phyloP scores from a whole-genome alignment of 2,329 filamentous ascomycete genomes.

The Pestalotiopsis sp. region DNA sequence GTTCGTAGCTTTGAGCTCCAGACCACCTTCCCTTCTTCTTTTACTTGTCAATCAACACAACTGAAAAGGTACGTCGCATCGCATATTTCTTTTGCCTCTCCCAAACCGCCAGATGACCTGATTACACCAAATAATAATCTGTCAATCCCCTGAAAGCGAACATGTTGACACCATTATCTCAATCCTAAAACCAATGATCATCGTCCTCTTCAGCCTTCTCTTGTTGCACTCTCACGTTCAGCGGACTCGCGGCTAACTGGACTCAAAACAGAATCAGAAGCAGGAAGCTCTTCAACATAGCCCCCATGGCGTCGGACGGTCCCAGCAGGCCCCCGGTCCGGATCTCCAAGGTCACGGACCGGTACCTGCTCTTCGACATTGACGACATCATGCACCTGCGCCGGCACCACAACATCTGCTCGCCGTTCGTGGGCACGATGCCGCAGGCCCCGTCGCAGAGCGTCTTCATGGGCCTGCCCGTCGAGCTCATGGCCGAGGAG shows the following conservation, averaged over 20 bases:
- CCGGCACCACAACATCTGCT: slow-evolving; percentile 80
- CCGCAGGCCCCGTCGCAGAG: slow-evolving; percentile 95
- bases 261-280: neutral
- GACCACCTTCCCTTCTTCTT: neutral
- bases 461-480: slow-evolving; percentile 84
- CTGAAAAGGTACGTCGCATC: slow-evolving; percentile 26
- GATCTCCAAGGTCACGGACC: slow-evolving; percentile 78
- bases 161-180: slow-evolving; percentile 54
- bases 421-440: slow-evolving; percentile 82
- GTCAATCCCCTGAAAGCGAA: slow-evolving; percentile 79
- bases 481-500: slow-evolving; percentile 92
- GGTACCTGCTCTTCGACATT: slow-evolving; percentile 89
- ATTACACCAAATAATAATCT: slow-evolving; percentile 70
- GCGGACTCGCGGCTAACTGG: neutral
- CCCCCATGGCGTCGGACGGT: neutral
- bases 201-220: slow-evolving; percentile 32
- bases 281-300: too few species aligned
- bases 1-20: neutral
- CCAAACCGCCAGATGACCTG: slow-evolving; percentile 44
- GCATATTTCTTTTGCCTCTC: neutral
- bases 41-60: slow-evolving; percentile 18
- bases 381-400: slow-evolving; percentile 78
- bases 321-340: slow-evolving; percentile 54
- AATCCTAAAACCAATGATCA: slow-evolving; percentile 45
- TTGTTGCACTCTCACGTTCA: neutral